phyloP scores from a whole-genome alignment of 257 asterid species.

The Cinchona pubescens region DNA sequence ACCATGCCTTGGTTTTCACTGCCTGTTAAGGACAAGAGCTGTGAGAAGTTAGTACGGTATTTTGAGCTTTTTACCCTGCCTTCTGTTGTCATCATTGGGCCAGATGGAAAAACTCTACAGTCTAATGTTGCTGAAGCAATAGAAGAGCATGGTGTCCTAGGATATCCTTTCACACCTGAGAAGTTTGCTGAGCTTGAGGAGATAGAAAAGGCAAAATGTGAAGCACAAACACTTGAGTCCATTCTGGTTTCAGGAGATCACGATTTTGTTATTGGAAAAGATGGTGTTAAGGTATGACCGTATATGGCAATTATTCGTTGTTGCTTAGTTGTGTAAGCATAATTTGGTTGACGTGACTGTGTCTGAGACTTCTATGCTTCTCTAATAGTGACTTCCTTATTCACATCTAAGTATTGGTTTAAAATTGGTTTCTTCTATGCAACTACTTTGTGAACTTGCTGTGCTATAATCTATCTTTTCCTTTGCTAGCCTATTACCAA shows the following conservation, averaged over 20 bases:
- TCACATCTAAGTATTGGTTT: neutral
- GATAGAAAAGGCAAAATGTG: constrained; percentile 65
- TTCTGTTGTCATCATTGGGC: constrained; percentile 68
- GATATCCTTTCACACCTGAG: constrained; percentile 82
- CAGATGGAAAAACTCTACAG: constrained; percentile 82
- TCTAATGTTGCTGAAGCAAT: constrained; percentile 63
- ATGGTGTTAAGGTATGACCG: constrained; percentile 62
- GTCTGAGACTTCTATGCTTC: neutral
- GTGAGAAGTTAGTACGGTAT: constrained; percentile 53
- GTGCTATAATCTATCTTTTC: neutral
- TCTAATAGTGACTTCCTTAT: neutral
- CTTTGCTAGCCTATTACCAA: neutral
- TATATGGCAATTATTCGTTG: neutral
- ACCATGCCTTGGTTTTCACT: constrained; percentile 67
- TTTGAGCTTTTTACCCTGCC: constrained; percentile 64
- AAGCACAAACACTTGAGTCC: constrained; percentile 89
- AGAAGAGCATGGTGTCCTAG: constrained; percentile 67
- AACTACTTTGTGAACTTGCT: neutral
- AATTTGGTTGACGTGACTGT: neutral
- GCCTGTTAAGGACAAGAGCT: constrained; percentile 58
- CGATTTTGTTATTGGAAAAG: constrained; percentile 71
- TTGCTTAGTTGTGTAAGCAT: neutral
- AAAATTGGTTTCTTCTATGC: neutral
- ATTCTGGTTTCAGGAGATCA: constrained; percentile 55
- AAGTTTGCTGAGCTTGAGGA: constrained; percentile 65